phyloP scores from a whole-genome alignment of 78 protist species.

The Dictyostelium intermedium region DNA sequence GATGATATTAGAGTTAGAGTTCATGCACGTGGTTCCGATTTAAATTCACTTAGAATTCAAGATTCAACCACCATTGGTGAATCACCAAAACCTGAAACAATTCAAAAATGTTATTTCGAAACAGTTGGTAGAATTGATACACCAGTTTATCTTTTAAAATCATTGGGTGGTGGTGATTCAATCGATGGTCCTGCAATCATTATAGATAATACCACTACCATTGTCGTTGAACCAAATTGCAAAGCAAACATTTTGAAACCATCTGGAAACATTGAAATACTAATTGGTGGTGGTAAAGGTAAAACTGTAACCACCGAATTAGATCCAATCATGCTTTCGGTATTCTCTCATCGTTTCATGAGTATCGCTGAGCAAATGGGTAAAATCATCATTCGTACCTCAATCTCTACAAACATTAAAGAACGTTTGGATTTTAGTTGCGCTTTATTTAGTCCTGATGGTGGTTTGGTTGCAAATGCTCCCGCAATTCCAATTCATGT shows the following conservation, averaged over 20 bases:
- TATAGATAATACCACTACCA: constrained; percentile 86
- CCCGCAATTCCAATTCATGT: constrained; percentile 98
- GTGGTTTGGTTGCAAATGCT: constrained; percentile 97
- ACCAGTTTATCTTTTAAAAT: constrained; percentile 45
- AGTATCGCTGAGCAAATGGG: constrained; percentile 99
- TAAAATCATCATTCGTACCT: constrained; percentile 92
- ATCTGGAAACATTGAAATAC: constrained; percentile 86
- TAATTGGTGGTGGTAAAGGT: constrained; percentile 30
- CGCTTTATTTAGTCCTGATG: constrained; percentile 95
- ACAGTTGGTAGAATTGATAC: constrained; percentile 51
- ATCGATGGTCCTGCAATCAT: constrained; percentile 93
- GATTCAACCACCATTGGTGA: neutral
- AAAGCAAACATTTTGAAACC: constrained; percentile 52
- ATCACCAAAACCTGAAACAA: constrained; percentile 24
- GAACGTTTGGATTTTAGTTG: constrained; percentile 96
- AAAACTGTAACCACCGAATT: constrained; percentile 18
- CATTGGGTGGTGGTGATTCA: constrained; percentile 35
- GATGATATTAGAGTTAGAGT: constrained; percentile 94
- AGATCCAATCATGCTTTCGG: constrained; percentile 87
- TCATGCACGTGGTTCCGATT: constrained; percentile 23
- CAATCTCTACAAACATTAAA: constrained; percentile 95
- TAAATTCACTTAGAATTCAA: constrained; percentile 13
- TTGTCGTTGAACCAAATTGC: constrained; percentile 90
- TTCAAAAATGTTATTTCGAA: neutral
- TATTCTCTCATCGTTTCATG: constrained; percentile 96